A percentile compares a stretch with the other conserved stretches of the same genome.
phyloP scores from a whole-genome alignment of 805 yeast genomes.

The Starmerella apicola region DNA sequence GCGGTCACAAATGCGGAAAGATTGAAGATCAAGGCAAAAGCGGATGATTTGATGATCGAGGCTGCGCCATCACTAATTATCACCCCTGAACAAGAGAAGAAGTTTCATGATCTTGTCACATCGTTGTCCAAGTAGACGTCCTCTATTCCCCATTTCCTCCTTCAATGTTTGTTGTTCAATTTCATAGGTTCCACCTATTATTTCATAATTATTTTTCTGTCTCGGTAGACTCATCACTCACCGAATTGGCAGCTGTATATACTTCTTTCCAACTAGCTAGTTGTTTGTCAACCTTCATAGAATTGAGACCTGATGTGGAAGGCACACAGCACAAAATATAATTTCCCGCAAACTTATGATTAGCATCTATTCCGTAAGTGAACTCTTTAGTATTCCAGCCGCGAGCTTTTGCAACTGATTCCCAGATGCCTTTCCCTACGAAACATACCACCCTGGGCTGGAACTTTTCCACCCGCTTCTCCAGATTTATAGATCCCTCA shows the following conservation, averaged over 20 bases:
- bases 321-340: slow-evolving; percentile 48
- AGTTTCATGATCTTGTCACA: slow-evolving; percentile 15
- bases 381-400: slow-evolving; percentile 31
- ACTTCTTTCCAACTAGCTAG: slow-evolving; percentile 39
- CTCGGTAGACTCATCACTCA: too few relatives aligned
- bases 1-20: slow-evolving; percentile 15
- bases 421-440: slow-evolving; percentile 71
- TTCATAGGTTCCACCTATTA: too few relatives aligned
- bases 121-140: too few relatives aligned
- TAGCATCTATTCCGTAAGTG: slow-evolving; percentile 40
- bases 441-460: slow-evolving; percentile 39
- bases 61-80: slow-evolving; percentile 20
- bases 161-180: too few relatives aligned
- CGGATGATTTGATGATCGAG: slow-evolving; percentile 24
- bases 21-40: slow-evolving; percentile 18
- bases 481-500: slow-evolving; percentile 41
- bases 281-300: slow-evolving; percentile 36
- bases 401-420: slow-evolving; percentile 34
- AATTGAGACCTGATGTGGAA: slow-evolving; percentile 60
- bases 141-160: too few relatives aligned
- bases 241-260: background rate
- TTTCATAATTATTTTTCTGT: too few relatives aligned
- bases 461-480: slow-evolving; percentile 32
- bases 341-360: slow-evolving; percentile 22
- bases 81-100: slow-evolving; percentile 16